phyloP scores from a whole-genome alignment of 306 rosid species.

The Lithocarpus polystachyus region DNA sequence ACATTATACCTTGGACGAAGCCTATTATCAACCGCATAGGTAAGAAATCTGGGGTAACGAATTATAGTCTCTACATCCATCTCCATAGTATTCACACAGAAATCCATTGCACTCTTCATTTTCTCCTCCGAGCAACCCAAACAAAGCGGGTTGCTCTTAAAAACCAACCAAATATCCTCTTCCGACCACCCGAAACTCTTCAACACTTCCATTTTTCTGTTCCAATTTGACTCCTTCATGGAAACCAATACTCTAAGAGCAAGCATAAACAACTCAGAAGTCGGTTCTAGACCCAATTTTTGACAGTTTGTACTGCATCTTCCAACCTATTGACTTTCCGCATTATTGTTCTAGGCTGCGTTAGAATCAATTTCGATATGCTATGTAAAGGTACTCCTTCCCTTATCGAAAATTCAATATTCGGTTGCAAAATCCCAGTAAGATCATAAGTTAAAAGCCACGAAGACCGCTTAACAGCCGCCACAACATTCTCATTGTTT shows the following conservation, averaged over 20 bases:
- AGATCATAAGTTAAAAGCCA: constrained; percentile 13
- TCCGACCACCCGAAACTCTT: constrained; percentile 31
- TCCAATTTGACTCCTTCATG: constrained; percentile 17
- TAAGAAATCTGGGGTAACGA: constrained; percentile 3
- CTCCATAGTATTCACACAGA: constrained; percentile 18
- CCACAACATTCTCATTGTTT: neutral
- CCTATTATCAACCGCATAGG: neutral
- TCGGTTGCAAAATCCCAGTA: neutral
- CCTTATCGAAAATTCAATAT: neutral
- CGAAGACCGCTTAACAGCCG: neutral
- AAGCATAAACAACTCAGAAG: neutral
- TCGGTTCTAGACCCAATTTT: constrained; percentile 11
- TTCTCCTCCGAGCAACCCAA: constrained; percentile 23
- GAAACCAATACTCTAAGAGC: constrained; percentile 5
- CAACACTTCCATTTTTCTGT: constrained; percentile 8
- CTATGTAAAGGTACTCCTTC: constrained; percentile 10
- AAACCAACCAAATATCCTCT: neutral
- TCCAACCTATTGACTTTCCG: constrained; percentile 9
- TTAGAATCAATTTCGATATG: neutral
- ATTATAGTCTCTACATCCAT: neutral
- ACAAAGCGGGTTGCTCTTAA: neutral
- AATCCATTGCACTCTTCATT: constrained; percentile 5
- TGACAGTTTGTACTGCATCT: neutral
- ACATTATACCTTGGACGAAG: constrained; percentile 15
- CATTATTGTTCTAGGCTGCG: neutral